These are phyloP conservation scores for Graphium sp. DNA, from an alignment of 2,329 filamentous ascomycete species.

Conservation along the genomic window DNA sequence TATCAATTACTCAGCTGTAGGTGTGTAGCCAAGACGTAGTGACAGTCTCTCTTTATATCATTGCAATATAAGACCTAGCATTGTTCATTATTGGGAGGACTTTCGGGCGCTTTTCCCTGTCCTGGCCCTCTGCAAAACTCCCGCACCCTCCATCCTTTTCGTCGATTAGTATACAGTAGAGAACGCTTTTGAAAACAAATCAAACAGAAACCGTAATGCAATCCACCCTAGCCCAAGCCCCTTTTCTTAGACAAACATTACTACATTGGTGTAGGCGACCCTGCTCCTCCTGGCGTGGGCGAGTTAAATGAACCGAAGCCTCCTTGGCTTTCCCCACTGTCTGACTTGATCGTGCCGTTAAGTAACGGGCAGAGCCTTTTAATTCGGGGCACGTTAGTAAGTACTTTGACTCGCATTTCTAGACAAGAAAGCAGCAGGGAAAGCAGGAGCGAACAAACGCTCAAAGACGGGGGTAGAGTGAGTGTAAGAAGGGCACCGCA, in stretches of 20 bases:
- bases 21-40: too few relatives aligned
- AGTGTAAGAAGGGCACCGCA: too few relatives aligned
- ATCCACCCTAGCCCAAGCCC: not conserved
- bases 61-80: too few relatives aligned
- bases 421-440: constrained; percentile 7
- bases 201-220: not conserved
- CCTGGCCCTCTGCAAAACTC: too few relatives aligned
- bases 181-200: not conserved
- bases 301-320: constrained; percentile 28
- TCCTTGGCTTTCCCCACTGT: constrained; percentile 35
- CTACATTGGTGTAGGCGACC: constrained; percentile 2
- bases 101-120: too few relatives aligned
- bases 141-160: too few relatives aligned
- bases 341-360: constrained; percentile 61
- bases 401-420: constrained; percentile 3
- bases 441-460: constrained; percentile 8
- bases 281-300: constrained; percentile 4
- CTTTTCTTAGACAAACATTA: not conserved
- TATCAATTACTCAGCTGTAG: too few relatives aligned
- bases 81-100: too few relatives aligned
- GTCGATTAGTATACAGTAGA: not conserved
- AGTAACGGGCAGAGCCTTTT: constrained; percentile 72
- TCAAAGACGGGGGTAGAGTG: not conserved
- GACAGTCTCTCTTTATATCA: too few relatives aligned
- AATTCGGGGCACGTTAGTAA: constrained; percentile 12